Base-by-base conservation (phyloP, 2,329 filamentous ascomycete species). In the Thermothelomyces thermophilus region DNA sequence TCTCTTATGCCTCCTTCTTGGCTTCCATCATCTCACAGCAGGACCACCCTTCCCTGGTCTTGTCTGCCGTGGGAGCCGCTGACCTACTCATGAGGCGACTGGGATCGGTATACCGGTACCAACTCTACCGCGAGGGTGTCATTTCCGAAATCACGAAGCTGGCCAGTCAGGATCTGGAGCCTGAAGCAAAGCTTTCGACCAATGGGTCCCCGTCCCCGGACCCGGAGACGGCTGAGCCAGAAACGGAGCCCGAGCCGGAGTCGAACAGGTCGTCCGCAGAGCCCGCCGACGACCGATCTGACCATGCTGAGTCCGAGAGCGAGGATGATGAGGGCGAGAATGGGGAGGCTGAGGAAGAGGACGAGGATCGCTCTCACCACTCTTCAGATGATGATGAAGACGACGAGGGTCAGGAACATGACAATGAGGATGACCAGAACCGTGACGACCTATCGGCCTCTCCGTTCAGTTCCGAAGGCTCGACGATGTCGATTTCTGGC, bases 121-220 rank as follows among this genome's bases (percentile, higher is more conserved):
- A 98, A 61, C 91, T 98, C 59, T 95, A 98, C 63, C 87, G 93
- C 0, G 94, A 98, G 69, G 93, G 93, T 31, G 93, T 98, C 37
- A 90, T 97, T 59, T 77, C 86, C 1, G 91, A 98, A 65, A 94
- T 98, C 45, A 77, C 82, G 26, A 91, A 90, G 63, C 73, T 98
- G 28, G 84, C 89, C 1, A 75, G 69, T 45, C 67, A 73, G 44
- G 71, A 77, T 45, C 63, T 65, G 9, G 64, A 69, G 22, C 56
- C 64, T 3, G 66, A 68, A 46, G 57, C 58, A 10, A 66, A 67
- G 36, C 62, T 64, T 10, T 13, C 41, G 0, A 31, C 31, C 22
- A 46, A 47, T 9, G 24, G 24, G 5, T 26, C 24, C 3, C 64
- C 67, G 10, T 56, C 64, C 13, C 60, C 57, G 8, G 58, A 61